These are phyloP conservation scores for Bacidia gigantensis DNA, from an alignment of 495 filamentous ascomycete species.

Conservation along the genomic window DNA sequence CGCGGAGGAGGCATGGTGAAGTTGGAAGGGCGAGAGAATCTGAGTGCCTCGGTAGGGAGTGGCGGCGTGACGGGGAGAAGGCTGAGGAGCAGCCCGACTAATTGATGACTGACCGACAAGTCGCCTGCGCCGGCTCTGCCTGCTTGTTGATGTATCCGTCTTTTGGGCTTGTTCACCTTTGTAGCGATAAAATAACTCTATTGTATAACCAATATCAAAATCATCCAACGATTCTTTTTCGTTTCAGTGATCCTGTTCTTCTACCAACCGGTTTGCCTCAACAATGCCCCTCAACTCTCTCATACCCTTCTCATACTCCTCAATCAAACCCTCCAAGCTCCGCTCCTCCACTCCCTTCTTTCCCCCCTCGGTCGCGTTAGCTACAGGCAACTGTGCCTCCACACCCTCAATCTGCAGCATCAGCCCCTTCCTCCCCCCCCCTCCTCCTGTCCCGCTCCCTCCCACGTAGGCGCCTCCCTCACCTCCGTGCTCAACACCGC, in stretches of 20 bases:
- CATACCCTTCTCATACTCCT: slow-evolving; percentile 11
- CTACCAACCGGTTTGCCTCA: slow-evolving; percentile 6
- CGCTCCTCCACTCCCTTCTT: slow-evolving; percentile 9
- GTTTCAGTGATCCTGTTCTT: not conserved
- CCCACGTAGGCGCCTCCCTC: slow-evolving; percentile 41
- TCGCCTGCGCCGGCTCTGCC: too few species aligned
- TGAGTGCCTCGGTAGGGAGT: slow-evolving; percentile 9
- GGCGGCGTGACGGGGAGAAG: slow-evolving; percentile 10
- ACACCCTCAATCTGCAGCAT: slow-evolving; percentile 19
- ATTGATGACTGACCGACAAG: slow-evolving; percentile 5
- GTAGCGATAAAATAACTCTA: too few species aligned
- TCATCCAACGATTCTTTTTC: too few species aligned
- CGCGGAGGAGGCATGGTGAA: slow-evolving; percentile 11
- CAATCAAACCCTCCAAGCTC: slow-evolving; percentile 9
- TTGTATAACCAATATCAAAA: too few species aligned
- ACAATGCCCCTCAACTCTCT: slow-evolving; percentile 18
- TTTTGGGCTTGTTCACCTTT: too few species aligned
- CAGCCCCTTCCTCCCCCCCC: slow-evolving; percentile 7
- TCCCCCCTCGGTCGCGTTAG: not conserved
- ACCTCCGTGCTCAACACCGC: slow-evolving; percentile 38
- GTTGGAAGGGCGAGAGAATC: slow-evolving; percentile 18
- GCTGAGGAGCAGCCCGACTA: slow-evolving; percentile 20
- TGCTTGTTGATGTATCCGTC: too few species aligned
- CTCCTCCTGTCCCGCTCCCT: slow-evolving; percentile 4
- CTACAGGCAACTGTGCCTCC: not conserved